phyloP scores from a whole-genome alignment of 306 rosid species.

The Trifolium dubium region DNA sequence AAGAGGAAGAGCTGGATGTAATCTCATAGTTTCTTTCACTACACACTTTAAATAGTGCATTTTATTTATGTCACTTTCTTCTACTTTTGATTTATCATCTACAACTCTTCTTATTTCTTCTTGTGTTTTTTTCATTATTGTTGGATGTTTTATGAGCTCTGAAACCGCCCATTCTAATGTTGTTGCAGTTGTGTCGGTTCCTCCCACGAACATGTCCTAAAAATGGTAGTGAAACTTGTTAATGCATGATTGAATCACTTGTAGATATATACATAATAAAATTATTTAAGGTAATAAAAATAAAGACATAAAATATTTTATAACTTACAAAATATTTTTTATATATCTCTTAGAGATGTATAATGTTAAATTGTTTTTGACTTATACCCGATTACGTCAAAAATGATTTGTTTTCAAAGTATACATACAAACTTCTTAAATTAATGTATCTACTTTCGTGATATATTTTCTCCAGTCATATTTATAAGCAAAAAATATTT shows the following conservation, averaged over 20 bases:
- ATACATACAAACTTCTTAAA: too few relatives aligned
- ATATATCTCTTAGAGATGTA: too few relatives aligned
- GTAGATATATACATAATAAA: not conserved
- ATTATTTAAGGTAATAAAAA: not conserved
- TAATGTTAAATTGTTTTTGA: too few relatives aligned
- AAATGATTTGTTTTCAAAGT: too few relatives aligned
- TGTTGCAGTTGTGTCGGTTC: not conserved
- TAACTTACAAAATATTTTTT: too few relatives aligned
- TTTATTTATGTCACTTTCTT: not conserved
- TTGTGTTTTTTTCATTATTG: not conserved
- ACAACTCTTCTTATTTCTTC: slow-evolving; percentile 4
- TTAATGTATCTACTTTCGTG: too few relatives aligned
- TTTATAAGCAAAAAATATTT: too few relatives aligned
- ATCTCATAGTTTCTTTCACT: not conserved
- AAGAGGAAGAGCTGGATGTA: not conserved
- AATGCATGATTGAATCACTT: not conserved
- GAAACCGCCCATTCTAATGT: not conserved
- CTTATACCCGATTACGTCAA: too few relatives aligned
- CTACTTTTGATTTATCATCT: not conserved
- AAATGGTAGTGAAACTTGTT: not conserved
- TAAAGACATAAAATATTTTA: not conserved
- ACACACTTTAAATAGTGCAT: not conserved
- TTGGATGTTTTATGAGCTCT: not conserved
- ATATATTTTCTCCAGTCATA: too few relatives aligned
- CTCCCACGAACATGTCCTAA: not conserved